Conservation (phyloP, 2,329 filamentous ascomycete genomes). For the Sarocladiaceae sp. region DNA sequence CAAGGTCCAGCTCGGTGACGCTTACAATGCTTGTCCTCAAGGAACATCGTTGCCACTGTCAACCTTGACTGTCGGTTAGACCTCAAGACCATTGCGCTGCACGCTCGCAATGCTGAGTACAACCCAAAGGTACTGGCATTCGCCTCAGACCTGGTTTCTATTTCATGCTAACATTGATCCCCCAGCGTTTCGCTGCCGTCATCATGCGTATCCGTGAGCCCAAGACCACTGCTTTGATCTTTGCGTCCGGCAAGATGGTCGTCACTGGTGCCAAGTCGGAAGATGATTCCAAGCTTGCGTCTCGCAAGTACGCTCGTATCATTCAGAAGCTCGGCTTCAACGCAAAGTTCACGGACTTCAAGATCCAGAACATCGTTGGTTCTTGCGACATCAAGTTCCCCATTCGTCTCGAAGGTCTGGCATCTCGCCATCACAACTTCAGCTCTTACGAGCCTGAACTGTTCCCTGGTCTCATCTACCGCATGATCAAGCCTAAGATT, state of each 20-base stretch:
- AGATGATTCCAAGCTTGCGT: constrained; percentile 94
- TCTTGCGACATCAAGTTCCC: constrained; percentile 99
- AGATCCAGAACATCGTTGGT: constrained; percentile 99
- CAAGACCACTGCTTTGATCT: constrained; percentile 97
- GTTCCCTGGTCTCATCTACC: constrained; percentile 98
- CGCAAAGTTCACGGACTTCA: constrained; percentile 99
- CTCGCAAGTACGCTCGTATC: constrained; percentile 95
- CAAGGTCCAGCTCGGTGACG: constrained; percentile 33
- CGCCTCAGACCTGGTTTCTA: constrained; percentile 11
- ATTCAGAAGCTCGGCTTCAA: constrained; percentile 99
- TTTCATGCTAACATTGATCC: constrained; percentile 25
- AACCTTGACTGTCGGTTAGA: constrained; percentile 96
- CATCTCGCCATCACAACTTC: constrained; percentile 97
- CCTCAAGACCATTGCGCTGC: constrained; percentile 96
- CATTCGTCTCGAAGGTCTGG: constrained; percentile 91
- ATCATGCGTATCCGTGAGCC: constrained; percentile 99
- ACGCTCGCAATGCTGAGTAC: constrained; percentile 97
- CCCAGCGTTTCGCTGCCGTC: constrained; percentile 91
- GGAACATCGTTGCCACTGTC: constrained; percentile 98
- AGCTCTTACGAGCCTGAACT: constrained; percentile 97
- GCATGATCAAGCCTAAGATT: constrained; percentile 99
- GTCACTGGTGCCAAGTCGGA: constrained; percentile 97
- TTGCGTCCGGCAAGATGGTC: constrained; percentile 98
- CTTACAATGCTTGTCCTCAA: constrained; percentile 51
- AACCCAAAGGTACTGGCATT: constrained; percentile 78